phyloP scores from a whole-genome alignment of 176 grass and related monocot species.

The Oryza rufipogon region DNA sequence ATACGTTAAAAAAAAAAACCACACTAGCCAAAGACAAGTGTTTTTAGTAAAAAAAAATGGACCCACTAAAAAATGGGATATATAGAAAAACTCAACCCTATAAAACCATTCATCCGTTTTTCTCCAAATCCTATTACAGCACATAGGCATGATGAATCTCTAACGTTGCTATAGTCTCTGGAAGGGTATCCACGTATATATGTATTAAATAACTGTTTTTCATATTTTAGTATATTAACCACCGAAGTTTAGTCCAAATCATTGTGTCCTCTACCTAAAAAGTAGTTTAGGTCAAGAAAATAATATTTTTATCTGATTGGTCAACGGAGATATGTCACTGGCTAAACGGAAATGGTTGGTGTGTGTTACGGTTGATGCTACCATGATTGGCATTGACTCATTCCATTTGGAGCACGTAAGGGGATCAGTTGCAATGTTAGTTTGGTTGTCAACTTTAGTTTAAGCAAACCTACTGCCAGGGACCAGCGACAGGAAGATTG shows the following conservation, averaged over 20 bases:
- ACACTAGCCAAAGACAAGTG: too few species aligned
- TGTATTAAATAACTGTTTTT: not conserved
- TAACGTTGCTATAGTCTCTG: too few species aligned
- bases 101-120: too few species aligned
- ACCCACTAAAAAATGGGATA: too few species aligned
- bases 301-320: not conserved
- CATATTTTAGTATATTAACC: not conserved
- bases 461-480: not conserved
- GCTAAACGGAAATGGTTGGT: not conserved
- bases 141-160: too few species aligned
- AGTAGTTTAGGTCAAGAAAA: not conserved
- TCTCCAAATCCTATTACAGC: too few species aligned
- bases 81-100: too few species aligned
- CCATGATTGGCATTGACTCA: not conserved
- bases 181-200: too few species aligned
- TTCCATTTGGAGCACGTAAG: not conserved
- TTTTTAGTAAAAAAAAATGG: too few species aligned
- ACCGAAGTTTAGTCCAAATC: not conserved
- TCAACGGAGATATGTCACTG: not conserved
- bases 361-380: not conserved
- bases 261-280: not conserved
- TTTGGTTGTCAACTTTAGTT: slow-evolving; percentile 31
- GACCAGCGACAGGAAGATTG: not conserved
- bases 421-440: not conserved
- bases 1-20: too few species aligned